Base-by-base conservation (phyloP, 345 rosid species). In the Pugionium dolabratum region DNA sequence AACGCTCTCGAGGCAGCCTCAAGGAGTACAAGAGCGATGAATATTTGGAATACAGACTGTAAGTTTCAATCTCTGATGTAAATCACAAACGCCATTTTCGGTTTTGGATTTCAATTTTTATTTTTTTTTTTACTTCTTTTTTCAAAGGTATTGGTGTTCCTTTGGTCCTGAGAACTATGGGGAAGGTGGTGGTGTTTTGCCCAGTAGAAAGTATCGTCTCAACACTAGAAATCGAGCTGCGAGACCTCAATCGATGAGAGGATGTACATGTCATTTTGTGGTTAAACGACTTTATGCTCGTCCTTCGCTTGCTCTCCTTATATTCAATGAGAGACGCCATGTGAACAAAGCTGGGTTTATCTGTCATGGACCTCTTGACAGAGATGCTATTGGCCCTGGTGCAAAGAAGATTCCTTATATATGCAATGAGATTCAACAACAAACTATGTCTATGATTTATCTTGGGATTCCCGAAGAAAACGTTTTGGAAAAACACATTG, bases 91-190 rank as follows among this genome's bases (percentile, higher is more conserved):
- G 30, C 30, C 50, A 39, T 56, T 58, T 35, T 43, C 5, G 6
- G 1, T 44, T 57, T 9, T 46, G 30, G 52, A 26, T 40, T 51
- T 69, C 25, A n/a, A 9, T 52, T 9, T 40, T 40, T n/a, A 9
- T 40, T 40, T 40, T 5, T 40, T n/a, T 25, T 37, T 9, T 34
- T 9, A 7, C 36, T 56, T 65, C 2, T 50, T 25, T n/a, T 44
- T 54, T 9, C 51, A 51, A 57, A 88, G 99, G 81, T 90, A 90
- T 79, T 90, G 96, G 93, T 94, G 95, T 47, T 94, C 89, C n/a
- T 88, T 90, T 64, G 99, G 99, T 56, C 96, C 97, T 64, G 96
- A 94, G 84, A 90, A 90, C 82, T 90, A 94, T 64, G 97, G 97
- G 11, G 95, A 90, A 84, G 97, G 96, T 64, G 97, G 99, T 62